These are phyloP conservation scores for Ajuga chamaepitys DNA, from an alignment of 257 asterid genomes.

Conservation along the genomic window DNA sequence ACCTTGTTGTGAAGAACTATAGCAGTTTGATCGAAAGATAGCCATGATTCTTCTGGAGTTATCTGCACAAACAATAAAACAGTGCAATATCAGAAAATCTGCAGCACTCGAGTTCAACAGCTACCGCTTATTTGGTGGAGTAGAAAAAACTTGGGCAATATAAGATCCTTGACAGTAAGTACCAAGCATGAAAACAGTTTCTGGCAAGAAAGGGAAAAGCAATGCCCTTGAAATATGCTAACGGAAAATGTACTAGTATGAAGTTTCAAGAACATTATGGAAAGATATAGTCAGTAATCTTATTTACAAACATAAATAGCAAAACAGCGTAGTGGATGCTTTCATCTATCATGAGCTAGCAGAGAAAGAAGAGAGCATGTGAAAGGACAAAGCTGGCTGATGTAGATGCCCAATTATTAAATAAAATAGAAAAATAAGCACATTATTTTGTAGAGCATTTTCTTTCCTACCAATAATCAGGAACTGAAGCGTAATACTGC, in stretches of 20 bases:
- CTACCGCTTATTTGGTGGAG: background rate
- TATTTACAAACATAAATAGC: background rate
- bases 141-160: background rate
- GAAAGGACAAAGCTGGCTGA: too few relatives aligned
- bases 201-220: background rate
- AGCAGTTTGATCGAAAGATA: conserved; percentile 72
- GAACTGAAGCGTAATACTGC: too few relatives aligned
- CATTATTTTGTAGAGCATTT: too few relatives aligned
- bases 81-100: background rate
- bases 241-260: background rate
- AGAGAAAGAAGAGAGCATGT: background rate
- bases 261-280: background rate
- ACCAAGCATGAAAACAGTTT: background rate
- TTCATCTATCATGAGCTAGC: background rate
- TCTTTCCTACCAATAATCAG: too few relatives aligned
- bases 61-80: conserved; percentile 38
- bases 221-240: background rate
- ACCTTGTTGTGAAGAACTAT: conserved; percentile 85
- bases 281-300: background rate
- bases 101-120: background rate
- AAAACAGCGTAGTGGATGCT: background rate
- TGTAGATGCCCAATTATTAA: too few relatives aligned
- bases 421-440: too few relatives aligned
- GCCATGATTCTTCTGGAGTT: conserved; percentile 76
- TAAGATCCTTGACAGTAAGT: background rate